phyloP scores from a whole-genome alignment of 495 filamentous ascomycete genomes.

The Echria macrotheca region DNA sequence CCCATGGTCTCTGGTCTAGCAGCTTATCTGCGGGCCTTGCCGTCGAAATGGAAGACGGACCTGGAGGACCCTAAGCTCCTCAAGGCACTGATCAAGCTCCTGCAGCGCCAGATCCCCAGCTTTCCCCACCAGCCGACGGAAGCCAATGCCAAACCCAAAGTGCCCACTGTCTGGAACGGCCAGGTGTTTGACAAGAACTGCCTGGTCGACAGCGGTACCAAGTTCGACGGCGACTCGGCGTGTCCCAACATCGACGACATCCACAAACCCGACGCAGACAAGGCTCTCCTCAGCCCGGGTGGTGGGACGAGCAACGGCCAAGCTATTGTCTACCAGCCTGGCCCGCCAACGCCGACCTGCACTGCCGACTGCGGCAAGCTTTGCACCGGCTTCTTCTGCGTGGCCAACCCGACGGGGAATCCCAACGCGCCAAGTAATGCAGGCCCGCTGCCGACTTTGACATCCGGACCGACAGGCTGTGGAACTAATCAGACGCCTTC shows the following conservation, averaged over 20 bases:
- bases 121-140: neutral
- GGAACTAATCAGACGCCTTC: no score
- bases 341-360: neutral
- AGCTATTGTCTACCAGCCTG: neutral
- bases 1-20: constrained; percentile 3
- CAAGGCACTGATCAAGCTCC: constrained; percentile 7
- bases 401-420: neutral
- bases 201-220: neutral
- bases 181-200: constrained; percentile 5
- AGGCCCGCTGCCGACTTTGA: no score
- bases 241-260: constrained; percentile 1
- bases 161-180: constrained; percentile 9
- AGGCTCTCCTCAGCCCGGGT: neutral
- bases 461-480: no score
- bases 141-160: neutral
- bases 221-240: neutral
- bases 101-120: constrained; percentile 1
- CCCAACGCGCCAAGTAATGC: no score
- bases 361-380: neutral
- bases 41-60: constrained; percentile 9
- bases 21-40: neutral
- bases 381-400: constrained; percentile 1
- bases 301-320: neutral
- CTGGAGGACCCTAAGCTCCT: constrained; percentile 3
- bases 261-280: neutral